Evolutionary conservation across 108 stramenopile species (phyloP).

Genomic region (Schizochytrium sp.): DNA sequence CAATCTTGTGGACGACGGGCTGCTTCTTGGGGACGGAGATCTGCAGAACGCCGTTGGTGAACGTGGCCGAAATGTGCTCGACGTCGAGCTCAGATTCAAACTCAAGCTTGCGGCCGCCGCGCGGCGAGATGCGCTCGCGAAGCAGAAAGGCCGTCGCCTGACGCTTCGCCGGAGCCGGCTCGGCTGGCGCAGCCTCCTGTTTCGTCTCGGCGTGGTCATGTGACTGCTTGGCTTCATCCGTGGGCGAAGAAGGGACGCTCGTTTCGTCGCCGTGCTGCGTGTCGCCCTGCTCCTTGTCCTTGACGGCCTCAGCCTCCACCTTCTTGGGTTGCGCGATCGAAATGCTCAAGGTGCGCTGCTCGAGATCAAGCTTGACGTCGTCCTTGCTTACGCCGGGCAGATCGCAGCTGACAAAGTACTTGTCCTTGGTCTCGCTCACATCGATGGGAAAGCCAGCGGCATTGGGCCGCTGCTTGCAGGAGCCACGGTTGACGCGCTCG

Average conservation of each 20-base stretch:
- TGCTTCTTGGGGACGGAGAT: not conserved
- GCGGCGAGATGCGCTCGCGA: not conserved
- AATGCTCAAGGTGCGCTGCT: not conserved
- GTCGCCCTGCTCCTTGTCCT: not conserved
- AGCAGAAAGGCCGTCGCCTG: not conserved
- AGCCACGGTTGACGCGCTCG: not conserved
- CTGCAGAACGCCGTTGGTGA: not conserved
- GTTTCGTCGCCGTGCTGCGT: not conserved
- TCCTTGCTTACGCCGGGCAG: not conserved
- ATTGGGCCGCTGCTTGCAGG: not conserved
- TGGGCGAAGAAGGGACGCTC: not conserved
- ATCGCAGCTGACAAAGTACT: not conserved
- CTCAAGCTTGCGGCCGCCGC: not conserved
- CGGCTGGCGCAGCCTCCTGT: too few relatives aligned
- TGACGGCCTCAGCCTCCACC: not conserved
- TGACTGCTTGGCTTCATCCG: not conserved
- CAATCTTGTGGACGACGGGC: not conserved
- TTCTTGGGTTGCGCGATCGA: not conserved
- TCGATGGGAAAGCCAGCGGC: not conserved
- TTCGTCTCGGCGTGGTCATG: not conserved
- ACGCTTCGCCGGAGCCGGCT: not conserved
- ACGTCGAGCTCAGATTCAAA: not conserved
- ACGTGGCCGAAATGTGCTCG: not conserved
- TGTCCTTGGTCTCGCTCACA: not conserved
- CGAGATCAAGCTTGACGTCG: not conserved